Base-by-base conservation (phyloP, 208 protist species). In the Leptomonas pyrrhocoris region DNA sequence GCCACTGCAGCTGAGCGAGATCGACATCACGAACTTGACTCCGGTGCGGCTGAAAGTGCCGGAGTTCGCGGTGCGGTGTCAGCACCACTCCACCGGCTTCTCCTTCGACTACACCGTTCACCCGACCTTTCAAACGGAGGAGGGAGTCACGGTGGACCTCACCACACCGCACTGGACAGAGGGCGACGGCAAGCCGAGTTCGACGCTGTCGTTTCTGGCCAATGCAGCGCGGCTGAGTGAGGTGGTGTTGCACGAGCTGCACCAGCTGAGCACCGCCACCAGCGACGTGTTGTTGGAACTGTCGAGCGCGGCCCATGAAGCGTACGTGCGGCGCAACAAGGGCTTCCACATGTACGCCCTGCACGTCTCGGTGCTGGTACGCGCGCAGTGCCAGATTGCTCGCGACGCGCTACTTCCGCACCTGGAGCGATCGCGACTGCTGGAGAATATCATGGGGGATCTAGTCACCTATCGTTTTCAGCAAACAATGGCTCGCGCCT, bases 391-490 rank as follows among this genome's bases (percentile, higher is more conserved):
- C 54, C 49, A 74, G 19, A 42, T 87, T 45, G 71, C 68, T 12
- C 49, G 68, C 12, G 81, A 79, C 68, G 53, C 71, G 23, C 11
- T 81, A 21, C 51, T 87, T 19, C 71, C 82, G 16, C 68, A 70
- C 18, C 68, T 87, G 21, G 58, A 78, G 46, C 73, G 78, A 18
- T 60, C 65, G 8, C 65, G 74, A 15, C 43, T 77, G 40, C 42
- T 84, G 9, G 77, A 78, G 65, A 79, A 67, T 21, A 64, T 87
- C 13, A 83, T 79, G 60, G 82, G 74, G 0, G 82, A 84, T 59
- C 31, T 73, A 15, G 78, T 81, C n/a, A 59, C 71, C 9, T 81
- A 80, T 43, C 82, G 74, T 25, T 80, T 74, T 48, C 68, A 78
- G 50, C 82, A 84, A 60, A 62, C 67, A 28, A 76, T 71, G 49